phyloP scores from a whole-genome alignment of 1,284 basidiomycete genomes.

The Ustilago cynodontis region DNA sequence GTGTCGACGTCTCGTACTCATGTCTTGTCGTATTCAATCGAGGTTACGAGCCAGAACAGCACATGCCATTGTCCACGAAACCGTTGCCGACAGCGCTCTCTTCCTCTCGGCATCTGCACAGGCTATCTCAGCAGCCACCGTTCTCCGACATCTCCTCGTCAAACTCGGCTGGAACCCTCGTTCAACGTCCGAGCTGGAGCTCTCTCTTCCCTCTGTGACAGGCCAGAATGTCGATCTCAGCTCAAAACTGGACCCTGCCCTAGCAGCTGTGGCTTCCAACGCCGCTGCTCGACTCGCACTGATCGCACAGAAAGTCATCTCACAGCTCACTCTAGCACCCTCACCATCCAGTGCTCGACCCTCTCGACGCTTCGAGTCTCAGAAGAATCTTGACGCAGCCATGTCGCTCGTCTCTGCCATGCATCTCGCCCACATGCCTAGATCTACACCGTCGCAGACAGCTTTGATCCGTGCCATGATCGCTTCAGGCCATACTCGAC shows the following conservation, averaged over 20 bases:
- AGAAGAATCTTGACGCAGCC: slow-evolving; percentile 24
- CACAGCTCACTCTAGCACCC: slow-evolving; percentile 30
- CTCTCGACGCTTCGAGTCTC: slow-evolving; percentile 25
- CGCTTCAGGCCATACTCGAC: slow-evolving; percentile 10
- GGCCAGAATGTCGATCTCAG: not conserved
- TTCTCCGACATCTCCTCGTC: slow-evolving; percentile 30
- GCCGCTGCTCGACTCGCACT: slow-evolving; percentile 13
- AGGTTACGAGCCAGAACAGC: slow-evolving; percentile 14
- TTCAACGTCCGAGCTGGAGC: not conserved
- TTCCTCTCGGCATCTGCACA: slow-evolving; percentile 22
- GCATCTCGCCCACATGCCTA: slow-evolving; percentile 23
- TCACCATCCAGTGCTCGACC: slow-evolving; percentile 23
- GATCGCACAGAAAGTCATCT: slow-evolving; percentile 26
- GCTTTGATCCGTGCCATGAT: slow-evolving; percentile 37
- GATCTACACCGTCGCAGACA: slow-evolving; percentile 23
- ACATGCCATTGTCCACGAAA: slow-evolving; percentile 19
- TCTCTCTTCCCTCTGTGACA: not conserved
- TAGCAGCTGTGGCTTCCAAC: not conserved
- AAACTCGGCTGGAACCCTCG: slow-evolving; percentile 36
- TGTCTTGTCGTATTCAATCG: slow-evolving; percentile 8
- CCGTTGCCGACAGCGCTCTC: slow-evolving; percentile 23
- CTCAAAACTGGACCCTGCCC: not conserved
- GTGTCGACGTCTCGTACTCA: slow-evolving; percentile 29
- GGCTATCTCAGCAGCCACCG: slow-evolving; percentile 16
- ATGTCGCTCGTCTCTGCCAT: slow-evolving; percentile 26